phyloP scores from a whole-genome alignment of 495 filamentous ascomycete genomes.

The Xylaria scruposa region DNA sequence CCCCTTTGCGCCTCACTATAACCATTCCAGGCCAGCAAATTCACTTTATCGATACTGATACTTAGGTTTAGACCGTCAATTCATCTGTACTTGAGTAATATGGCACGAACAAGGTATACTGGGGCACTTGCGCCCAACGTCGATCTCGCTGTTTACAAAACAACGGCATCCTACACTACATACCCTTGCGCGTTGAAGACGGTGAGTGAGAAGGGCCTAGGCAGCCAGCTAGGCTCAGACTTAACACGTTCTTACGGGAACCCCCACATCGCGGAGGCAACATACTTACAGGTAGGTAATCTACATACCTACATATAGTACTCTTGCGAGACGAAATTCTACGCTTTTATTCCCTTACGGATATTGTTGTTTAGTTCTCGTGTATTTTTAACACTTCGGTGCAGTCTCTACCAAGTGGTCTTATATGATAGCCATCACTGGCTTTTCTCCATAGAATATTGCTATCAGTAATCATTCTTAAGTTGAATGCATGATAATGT shows the following conservation, averaged over 20 bases:
- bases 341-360: no score
- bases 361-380: not conserved
- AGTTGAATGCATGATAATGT: not conserved
- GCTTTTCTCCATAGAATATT: not conserved
- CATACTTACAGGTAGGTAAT: not conserved
- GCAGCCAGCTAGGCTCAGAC: no score
- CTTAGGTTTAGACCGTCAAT: not conserved
- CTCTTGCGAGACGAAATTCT: not conserved
- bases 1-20: not conserved
- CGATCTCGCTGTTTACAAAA: constrained; percentile 14
- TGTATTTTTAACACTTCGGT: not conserved
- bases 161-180: not conserved
- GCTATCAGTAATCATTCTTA: not conserved
- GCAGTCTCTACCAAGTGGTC: not conserved
- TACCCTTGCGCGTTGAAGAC: not conserved
- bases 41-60: not conserved
- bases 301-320: not conserved
- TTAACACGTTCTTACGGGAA: not conserved
- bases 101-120: not conserved
- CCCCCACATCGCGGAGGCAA: not conserved
- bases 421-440: not conserved
- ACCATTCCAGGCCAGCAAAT: not conserved
- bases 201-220: constrained; percentile 2
- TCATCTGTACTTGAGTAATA: not conserved
- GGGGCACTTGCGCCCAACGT: not conserved